Percentiles rank a stretch among this genome's conserved stretches.
These are phyloP conservation scores for Isatis tinctoria DNA, from an alignment of 345 rosid genomes.

Conservation along the genomic window DNA sequence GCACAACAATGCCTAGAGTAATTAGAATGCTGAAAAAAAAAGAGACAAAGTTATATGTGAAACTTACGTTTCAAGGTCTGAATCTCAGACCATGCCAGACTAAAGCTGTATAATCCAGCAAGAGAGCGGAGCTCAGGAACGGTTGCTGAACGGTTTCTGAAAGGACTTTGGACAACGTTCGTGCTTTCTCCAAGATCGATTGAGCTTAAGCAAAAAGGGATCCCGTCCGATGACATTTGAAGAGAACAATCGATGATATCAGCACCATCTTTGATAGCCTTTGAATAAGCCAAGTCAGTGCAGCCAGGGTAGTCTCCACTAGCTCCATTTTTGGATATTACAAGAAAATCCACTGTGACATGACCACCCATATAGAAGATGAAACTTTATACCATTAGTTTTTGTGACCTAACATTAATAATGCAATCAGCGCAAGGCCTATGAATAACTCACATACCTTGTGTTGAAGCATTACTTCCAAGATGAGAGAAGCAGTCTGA, in stretches of 20 bases:
- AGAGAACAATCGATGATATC: conserved; percentile 81
- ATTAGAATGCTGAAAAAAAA: neutral
- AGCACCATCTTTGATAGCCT: conserved; percentile 68
- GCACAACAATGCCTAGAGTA: conserved; percentile 8
- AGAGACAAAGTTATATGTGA: neutral
- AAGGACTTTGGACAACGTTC: conserved; percentile 37
- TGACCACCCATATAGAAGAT: conserved; percentile 15
- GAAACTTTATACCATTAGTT: neutral
- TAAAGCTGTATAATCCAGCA: conserved; percentile 57
- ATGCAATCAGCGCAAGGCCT: neutral
- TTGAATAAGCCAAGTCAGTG: conserved; percentile 68
- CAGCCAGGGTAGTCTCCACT: conserved; percentile 93
- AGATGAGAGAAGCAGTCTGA: conserved; percentile 77
- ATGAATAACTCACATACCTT: conserved; percentile 44
- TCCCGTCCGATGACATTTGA: conserved; percentile 74
- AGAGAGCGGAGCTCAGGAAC: conserved; percentile 40
- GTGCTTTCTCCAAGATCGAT: conserved; percentile 59
- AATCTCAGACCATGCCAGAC: conserved; percentile 67
- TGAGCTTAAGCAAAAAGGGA: conserved; percentile 60
- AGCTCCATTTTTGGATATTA: conserved; percentile 80
- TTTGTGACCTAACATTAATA: neutral
- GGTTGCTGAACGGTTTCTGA: conserved; percentile 30
- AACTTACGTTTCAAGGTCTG: conserved; percentile 59
- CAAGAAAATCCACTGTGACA: conserved; percentile 42
- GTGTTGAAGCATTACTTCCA: conserved; percentile 49